These are phyloP conservation scores for Candida xyloterini DNA, from an alignment of 805 yeast genomes.

Conservation along the genomic window DNA sequence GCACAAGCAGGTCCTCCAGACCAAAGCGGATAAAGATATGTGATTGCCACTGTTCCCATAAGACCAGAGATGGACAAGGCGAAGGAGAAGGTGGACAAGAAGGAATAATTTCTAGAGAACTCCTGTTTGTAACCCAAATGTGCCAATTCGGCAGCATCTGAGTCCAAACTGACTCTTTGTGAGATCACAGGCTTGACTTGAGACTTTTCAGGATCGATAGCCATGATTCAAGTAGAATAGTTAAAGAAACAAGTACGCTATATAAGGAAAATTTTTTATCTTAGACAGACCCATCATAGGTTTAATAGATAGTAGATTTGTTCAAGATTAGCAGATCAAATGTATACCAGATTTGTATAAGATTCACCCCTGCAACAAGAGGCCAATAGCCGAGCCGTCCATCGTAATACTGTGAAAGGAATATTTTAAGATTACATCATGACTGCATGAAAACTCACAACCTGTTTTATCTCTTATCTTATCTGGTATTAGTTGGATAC, in stretches of 20 bases:
- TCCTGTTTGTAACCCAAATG: slow-evolving; percentile 62
- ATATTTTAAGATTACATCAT: neutral
- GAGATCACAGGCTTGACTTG: slow-evolving; percentile 17
- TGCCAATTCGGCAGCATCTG: slow-evolving; percentile 35
- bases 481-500: neutral
- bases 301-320: slow-evolving; percentile 5
- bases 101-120: slow-evolving; percentile 53
- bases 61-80: slow-evolving; percentile 65
- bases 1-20: slow-evolving; percentile 62
- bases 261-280: slow-evolving; percentile 7
- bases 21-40: slow-evolving; percentile 44
- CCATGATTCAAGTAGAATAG: slow-evolving; percentile 3
- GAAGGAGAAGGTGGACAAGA: slow-evolving; percentile 59
- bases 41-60: slow-evolving; percentile 60
- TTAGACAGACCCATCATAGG: neutral
- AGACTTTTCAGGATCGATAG: slow-evolving; percentile 20
- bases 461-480: slow-evolving; percentile 8
- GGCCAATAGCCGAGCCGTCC: neutral
- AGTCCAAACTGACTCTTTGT: slow-evolving; percentile 25
- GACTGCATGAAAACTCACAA: neutral
- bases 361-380: neutral
- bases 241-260: neutral
- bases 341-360: neutral
- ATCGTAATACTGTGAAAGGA: neutral
- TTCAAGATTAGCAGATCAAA: neutral